Conservation (phyloP, 2,329 filamentous ascomycete genomes). For the Fusarium sp. region DNA sequence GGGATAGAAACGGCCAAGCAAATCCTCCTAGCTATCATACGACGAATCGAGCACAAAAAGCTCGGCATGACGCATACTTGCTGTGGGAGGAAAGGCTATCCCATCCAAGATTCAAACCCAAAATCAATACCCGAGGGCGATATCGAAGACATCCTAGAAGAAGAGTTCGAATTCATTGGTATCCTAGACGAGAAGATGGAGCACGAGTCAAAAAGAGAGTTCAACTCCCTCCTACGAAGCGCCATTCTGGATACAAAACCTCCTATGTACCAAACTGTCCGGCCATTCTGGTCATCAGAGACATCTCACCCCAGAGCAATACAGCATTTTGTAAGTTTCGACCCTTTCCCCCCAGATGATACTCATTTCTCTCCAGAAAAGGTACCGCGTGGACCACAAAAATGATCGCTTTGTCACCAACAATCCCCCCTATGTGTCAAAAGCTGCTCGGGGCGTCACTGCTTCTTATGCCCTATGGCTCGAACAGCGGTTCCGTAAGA, state of each 20-base stretch:
- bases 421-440: not conserved
- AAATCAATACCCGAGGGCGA: not conserved
- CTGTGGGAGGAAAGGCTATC: too few species aligned
- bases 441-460: not conserved
- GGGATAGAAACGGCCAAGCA: not conserved
- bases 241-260: not conserved
- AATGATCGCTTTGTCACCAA: not conserved
- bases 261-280: too few species aligned
- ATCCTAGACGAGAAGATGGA: not conserved
- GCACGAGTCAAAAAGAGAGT: not conserved
- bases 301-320: too few species aligned
- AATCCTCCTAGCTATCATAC: not conserved
- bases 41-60: not conserved
- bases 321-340: not conserved
- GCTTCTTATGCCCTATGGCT: not conserved
- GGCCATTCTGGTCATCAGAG: too few species aligned
- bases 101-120: too few species aligned
- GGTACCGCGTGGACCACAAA: not conserved
- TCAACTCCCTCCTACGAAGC: not conserved
- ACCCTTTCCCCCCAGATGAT: not conserved
- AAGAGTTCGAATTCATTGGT: not conserved
- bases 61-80: conserved; percentile 4
- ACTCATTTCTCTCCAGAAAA: not conserved
- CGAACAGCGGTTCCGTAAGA: too few species aligned
- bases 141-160: not conserved